These are phyloP conservation scores for Mortierella hygrophila DNA, from an alignment of 192 early-diverging fungal species.

Conservation along the genomic window DNA sequence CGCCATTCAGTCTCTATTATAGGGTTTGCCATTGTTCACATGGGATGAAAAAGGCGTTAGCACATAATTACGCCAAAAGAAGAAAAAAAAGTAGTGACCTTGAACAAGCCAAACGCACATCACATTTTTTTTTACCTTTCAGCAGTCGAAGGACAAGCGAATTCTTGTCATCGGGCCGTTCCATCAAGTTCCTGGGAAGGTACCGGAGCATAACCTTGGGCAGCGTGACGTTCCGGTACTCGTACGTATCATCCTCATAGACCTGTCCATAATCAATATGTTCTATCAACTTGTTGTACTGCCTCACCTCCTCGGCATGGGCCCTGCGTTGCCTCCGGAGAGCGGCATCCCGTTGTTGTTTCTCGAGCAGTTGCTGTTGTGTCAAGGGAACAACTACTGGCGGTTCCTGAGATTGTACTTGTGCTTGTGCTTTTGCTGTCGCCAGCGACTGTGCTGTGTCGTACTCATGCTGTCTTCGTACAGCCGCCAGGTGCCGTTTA, in stretches of 20 bases:
- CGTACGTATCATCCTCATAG: slow-evolving; percentile 29
- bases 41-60: neutral
- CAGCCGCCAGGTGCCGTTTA: neutral
- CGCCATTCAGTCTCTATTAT: slow-evolving; percentile 37
- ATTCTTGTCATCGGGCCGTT: neutral
- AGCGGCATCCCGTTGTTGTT: neutral
- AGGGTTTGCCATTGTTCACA: too few species aligned
- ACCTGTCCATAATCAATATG: slow-evolving; percentile 29
- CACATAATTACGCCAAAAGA: neutral
- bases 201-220: slow-evolving; percentile 23
- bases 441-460: neutral
- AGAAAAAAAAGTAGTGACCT: neutral
- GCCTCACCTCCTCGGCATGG: neutral
- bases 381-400: neutral
- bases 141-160: slow-evolving; percentile 9
- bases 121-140: slow-evolving; percentile 20
- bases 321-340: neutral
- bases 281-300: neutral
- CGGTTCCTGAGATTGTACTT: neutral
- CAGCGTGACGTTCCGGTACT: slow-evolving; percentile 43
- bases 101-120: neutral
- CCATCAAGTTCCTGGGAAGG: neutral
- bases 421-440: neutral
- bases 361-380: slow-evolving; percentile 8
- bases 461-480: neutral